Conservation (phyloP, 768 basidiomycete genomes). For the Leccinum boreale region DNA sequence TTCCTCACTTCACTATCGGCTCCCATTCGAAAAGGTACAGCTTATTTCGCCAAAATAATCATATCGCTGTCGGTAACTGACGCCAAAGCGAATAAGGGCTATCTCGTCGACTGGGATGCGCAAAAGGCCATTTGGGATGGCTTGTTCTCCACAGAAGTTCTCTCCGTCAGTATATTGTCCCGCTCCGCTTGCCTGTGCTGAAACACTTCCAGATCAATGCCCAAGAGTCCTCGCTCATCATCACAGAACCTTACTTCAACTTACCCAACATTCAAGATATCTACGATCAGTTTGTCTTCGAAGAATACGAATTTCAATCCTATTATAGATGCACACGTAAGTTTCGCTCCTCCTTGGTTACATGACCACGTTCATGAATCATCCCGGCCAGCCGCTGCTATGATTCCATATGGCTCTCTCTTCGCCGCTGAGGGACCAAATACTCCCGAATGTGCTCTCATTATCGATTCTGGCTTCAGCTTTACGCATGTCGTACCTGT, state of each 20-base stretch:
- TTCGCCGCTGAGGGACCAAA: constrained; percentile 50
- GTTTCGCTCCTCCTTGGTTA: constrained; percentile 31
- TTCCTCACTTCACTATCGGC: constrained; percentile 74
- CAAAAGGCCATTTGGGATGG: constrained; percentile 95
- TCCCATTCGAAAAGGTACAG: constrained; percentile 84
- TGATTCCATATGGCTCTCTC: constrained; percentile 73
- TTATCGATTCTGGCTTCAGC: constrained; percentile 92
- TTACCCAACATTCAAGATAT: constrained; percentile 87
- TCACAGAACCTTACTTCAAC: constrained; percentile 96
- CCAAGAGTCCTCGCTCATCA: constrained; percentile 65
- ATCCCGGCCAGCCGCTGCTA: constrained; percentile 61
- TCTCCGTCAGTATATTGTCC: constrained; percentile 47
- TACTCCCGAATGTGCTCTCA: constrained; percentile 72
- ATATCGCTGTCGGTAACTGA: neutral
- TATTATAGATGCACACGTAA: constrained; percentile 80
- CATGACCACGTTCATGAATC: constrained; percentile 20
- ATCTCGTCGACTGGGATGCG: constrained; percentile 92
- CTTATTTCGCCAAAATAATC: neutral
- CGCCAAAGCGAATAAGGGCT: constrained; percentile 58
- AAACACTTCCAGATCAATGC: constrained; percentile 60
- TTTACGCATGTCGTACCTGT: constrained; percentile 91
- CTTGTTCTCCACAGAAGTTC: constrained; percentile 68
- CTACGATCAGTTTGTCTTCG: constrained; percentile 94
- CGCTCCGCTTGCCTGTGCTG: constrained; percentile 1
- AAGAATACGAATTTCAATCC: constrained; percentile 91